Conservation (phyloP, 2,329 filamentous ascomycete species). For the Pseudofabraea citricarpa region DNA sequence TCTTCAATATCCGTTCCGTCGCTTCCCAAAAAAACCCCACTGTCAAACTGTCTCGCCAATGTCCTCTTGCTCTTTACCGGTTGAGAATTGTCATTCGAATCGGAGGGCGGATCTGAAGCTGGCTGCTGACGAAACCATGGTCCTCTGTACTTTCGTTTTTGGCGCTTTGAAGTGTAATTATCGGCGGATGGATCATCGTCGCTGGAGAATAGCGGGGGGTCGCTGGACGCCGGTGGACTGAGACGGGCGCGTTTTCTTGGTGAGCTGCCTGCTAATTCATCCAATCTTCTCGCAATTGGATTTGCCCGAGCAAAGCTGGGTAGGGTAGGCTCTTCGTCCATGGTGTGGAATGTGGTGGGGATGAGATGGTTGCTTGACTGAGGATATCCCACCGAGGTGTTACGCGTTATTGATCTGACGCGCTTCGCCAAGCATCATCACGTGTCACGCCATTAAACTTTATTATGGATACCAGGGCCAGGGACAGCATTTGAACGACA, state of each 20-base stretch:
- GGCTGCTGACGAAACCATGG: constrained; percentile 63
- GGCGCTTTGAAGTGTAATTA: constrained; percentile 53
- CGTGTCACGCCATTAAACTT: no score
- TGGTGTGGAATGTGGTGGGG: not conserved
- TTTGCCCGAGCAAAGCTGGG: constrained; percentile 25
- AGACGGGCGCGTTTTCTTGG: constrained; percentile 36
- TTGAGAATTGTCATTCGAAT: constrained; percentile 7
- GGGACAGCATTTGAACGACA: no score
- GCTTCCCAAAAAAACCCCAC: constrained; percentile 64
- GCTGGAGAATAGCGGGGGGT: constrained; percentile 67
- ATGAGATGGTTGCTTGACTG: not conserved
- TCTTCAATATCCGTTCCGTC: constrained; percentile 46
- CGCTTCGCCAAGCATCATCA: no score
- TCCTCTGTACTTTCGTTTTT: constrained; percentile 60
- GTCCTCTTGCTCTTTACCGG: constrained; percentile 38
- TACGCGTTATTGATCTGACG: no score
- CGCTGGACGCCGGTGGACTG: constrained; percentile 51
- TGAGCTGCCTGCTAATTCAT: constrained; percentile 11
- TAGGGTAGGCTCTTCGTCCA: constrained; percentile 28
- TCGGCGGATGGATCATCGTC: constrained; percentile 66
- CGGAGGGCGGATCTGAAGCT: constrained; percentile 20
- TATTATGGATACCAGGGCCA: no score
- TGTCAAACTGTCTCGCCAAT: constrained; percentile 58
- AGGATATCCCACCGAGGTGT: no score
- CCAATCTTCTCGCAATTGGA: constrained; percentile 7